Percentiles rank a stretch among this genome's conserved stretches.
Evolutionary conservation across 2,329 filamentous ascomycete genomes (phyloP).

Genomic region (Trichoderma sp.): DNA sequence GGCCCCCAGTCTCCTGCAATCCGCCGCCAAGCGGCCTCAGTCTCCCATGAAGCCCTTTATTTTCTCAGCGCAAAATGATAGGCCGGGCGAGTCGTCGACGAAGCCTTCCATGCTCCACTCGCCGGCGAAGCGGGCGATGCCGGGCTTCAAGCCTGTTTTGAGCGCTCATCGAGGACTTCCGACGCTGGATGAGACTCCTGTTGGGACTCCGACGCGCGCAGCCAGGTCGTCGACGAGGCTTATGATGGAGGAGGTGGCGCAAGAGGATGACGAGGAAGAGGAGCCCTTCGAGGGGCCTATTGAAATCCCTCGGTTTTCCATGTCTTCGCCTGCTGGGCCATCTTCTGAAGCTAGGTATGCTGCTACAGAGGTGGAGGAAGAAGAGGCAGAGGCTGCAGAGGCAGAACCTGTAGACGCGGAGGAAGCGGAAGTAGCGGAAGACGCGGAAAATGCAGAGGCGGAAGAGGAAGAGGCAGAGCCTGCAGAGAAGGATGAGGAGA

Average conservation of each 20-base stretch:
- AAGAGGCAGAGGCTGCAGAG: constrained; percentile 35
- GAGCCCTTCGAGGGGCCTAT: constrained; percentile 42
- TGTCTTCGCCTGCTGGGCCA: constrained; percentile 50
- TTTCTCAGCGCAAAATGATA: constrained; percentile 36
- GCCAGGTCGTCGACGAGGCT: constrained; percentile 44
- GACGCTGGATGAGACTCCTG: constrained; percentile 37
- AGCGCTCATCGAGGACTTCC: constrained; percentile 35
- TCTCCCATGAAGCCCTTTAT: constrained; percentile 48
- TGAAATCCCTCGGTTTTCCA: constrained; percentile 47
- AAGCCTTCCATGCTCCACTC: constrained; percentile 56
- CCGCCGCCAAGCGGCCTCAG: constrained; percentile 55
- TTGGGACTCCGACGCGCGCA: constrained; percentile 37
- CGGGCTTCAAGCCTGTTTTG: constrained; percentile 40
- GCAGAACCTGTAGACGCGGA: constrained; percentile 14
- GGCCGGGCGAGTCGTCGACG: constrained; percentile 44
- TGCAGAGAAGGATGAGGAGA: neutral
- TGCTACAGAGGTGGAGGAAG: constrained; percentile 39
- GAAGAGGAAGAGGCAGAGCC: constrained; percentile 4
- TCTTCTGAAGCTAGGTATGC: constrained; percentile 48
- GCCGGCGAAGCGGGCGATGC: constrained; percentile 52
- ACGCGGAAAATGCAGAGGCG: neutral
- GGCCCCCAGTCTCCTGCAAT: constrained; percentile 47
- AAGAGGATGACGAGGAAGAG: constrained; percentile 37
- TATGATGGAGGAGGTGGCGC: constrained; percentile 41
- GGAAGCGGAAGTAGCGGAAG: neutral